These are phyloP conservation scores for Microdochium bolleyi DNA, from an alignment of 2,329 filamentous ascomycete species.

Conservation along the genomic window DNA sequence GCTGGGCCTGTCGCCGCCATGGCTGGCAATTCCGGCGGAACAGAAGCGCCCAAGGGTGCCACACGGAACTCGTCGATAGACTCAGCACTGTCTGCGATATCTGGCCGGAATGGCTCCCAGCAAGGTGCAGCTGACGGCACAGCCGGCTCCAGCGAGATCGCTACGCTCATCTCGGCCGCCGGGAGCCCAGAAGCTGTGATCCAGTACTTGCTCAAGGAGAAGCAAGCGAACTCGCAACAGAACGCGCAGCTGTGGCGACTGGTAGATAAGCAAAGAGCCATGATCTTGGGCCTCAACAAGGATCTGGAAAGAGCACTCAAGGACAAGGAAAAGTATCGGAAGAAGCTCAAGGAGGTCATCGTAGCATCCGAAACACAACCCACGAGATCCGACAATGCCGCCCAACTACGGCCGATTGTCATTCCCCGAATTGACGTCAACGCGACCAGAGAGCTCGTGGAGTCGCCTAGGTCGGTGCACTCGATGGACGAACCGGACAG, in stretches of 20 bases:
- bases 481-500: constrained; percentile 27
- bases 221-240: constrained; percentile 79
- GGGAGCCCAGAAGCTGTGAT: constrained; percentile 87
- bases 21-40: constrained; percentile 34
- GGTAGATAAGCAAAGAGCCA: constrained; percentile 90
- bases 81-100: constrained; percentile 78
- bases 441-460: constrained; percentile 25
- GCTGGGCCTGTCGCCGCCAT: constrained; percentile 32
- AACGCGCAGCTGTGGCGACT: constrained; percentile 91
- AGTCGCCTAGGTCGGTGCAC: constrained; percentile 39
- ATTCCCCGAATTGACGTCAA: constrained; percentile 17
- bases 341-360: constrained; percentile 74
- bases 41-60: constrained; percentile 27
- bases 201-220: constrained; percentile 82
- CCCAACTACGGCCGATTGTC: constrained; percentile 5
- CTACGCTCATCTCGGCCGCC: constrained; percentile 70
- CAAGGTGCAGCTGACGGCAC: constrained; percentile 51
- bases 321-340: constrained; percentile 90
- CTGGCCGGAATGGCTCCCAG: constrained; percentile 48
- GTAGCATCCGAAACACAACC: constrained; percentile 16
- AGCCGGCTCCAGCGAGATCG: constrained; percentile 65
- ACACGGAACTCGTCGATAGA: constrained; percentile 85
- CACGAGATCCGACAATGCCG: constrained; percentile 5
- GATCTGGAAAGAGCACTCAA: constrained; percentile 86
- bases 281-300: constrained; percentile 91